Percentiles rank a stretch among this genome's conserved stretches.
Conservation (phyloP, 768 basidiomycete species). For the Dentipellis fragilis region DNA sequence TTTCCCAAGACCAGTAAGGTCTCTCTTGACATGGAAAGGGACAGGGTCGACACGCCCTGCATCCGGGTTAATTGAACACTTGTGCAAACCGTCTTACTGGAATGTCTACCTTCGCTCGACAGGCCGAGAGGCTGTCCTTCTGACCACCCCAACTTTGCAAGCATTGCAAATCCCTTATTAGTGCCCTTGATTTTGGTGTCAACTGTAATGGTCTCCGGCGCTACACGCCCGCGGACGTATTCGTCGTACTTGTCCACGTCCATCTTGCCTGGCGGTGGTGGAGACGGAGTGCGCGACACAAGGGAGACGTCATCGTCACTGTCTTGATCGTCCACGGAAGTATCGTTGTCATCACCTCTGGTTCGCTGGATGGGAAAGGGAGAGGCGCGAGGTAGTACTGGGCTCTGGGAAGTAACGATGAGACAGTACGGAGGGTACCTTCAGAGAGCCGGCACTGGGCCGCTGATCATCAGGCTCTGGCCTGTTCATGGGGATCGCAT, state of each 20-base stretch:
- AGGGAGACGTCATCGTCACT: conserved; percentile 66
- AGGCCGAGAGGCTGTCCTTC: conserved; percentile 72
- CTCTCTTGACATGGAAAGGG: conserved; percentile 71
- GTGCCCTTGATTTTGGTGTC: conserved; percentile 71
- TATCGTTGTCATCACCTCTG: conserved; percentile 26
- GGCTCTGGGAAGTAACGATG: conserved; percentile 20
- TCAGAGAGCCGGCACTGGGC: conserved; percentile 1
- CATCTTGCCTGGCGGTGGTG: conserved; percentile 35
- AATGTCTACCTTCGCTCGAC: conserved; percentile 56
- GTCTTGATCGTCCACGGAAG: conserved; percentile 27
- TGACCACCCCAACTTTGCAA: conserved; percentile 75
- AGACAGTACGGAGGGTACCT: conserved; percentile 33
- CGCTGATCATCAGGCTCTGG: conserved; percentile 14
- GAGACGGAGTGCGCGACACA: conserved; percentile 72
- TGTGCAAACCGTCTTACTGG: background rate
- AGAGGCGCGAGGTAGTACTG: conserved; percentile 24
- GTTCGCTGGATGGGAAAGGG: conserved; percentile 51
- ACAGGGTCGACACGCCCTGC: conserved; percentile 76
- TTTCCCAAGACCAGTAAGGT: conserved; percentile 74
- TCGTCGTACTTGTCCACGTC: conserved; percentile 62
- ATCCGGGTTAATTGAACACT: background rate
- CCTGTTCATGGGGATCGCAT: conserved; percentile 47
- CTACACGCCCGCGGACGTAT: conserved; percentile 33
- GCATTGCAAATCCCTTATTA: conserved; percentile 75
- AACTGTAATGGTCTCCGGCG: conserved; percentile 64